Evolutionary conservation across 2,329 filamentous ascomycete genomes (phyloP).

Genomic region (Blastomyces emzantsi): DNA sequence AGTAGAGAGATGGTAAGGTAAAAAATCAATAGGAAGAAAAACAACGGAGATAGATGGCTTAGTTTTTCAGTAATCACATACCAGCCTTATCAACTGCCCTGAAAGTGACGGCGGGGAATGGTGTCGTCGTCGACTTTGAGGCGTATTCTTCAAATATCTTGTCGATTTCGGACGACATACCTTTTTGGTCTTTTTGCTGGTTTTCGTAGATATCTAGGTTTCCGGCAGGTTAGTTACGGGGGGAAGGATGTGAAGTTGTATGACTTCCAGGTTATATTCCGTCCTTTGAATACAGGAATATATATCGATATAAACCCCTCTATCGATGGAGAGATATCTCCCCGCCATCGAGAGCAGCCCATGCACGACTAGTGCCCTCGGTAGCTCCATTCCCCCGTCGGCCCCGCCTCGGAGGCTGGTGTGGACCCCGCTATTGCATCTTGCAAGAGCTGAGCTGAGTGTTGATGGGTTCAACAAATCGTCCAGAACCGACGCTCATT

Average conservation of each 20-base stretch:
- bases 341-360: not conserved
- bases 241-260: no score
- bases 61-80: not conserved
- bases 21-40: not conserved
- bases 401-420: not conserved
- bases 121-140: not conserved
- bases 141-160: slow-evolving; percentile 1
- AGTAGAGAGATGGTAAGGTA: not conserved
- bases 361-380: not conserved
- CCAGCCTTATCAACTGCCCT: not conserved
- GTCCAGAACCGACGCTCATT: not conserved
- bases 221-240: no score
- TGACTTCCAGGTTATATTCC: no score
- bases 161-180: not conserved
- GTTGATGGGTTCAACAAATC: not conserved
- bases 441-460: not conserved
- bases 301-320: no score
- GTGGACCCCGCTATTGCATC: not conserved
- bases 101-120: not conserved
- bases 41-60: not conserved
- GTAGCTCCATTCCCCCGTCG: not conserved
- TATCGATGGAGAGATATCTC: not conserved
- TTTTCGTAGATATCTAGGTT: no score
- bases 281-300: no score
- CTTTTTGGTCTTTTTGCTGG: not conserved